phyloP scores from a whole-genome alignment of 2,329 filamentous ascomycete species.

The Apiospora sp. region DNA sequence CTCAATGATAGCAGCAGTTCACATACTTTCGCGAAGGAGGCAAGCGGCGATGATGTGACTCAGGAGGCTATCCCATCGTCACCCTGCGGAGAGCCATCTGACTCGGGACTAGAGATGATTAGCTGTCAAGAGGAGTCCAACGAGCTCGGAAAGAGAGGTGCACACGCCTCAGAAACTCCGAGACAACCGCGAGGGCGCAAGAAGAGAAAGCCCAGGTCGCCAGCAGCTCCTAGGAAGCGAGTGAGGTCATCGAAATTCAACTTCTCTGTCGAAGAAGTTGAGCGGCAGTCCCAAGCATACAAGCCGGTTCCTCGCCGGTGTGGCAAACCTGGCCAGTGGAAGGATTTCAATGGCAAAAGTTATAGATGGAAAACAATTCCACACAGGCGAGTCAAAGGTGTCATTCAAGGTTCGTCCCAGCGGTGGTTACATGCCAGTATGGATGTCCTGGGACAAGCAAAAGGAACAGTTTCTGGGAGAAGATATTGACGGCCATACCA shows the following conservation, averaged over 20 bases:
- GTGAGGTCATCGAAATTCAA: background rate
- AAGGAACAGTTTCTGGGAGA: background rate
- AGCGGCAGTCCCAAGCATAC: background rate
- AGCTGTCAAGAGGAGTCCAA: background rate
- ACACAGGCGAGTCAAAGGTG: background rate
- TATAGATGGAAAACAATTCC: background rate
- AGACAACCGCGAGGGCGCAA: background rate
- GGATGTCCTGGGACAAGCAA: background rate
- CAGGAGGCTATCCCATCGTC: background rate
- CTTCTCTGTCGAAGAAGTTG: background rate
- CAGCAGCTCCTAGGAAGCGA: background rate
- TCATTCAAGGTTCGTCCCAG: background rate
- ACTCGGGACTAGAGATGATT: background rate
- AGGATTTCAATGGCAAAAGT: conserved; percentile 1
- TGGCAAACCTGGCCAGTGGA: background rate
- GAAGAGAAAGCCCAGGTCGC: background rate
- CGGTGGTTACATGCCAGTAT: background rate
- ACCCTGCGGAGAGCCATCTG: background rate
- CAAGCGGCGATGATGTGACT: background rate
- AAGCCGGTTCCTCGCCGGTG: background rate
- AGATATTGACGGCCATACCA: background rate
- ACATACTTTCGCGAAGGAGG: background rate
- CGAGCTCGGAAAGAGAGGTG: background rate
- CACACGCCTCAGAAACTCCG: background rate
- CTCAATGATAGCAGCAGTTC: background rate